Percentiles rank a stretch among this genome's conserved stretches.
Conservation (phyloP, 768 basidiomycete species). For the Pholiota microspora region DNA sequence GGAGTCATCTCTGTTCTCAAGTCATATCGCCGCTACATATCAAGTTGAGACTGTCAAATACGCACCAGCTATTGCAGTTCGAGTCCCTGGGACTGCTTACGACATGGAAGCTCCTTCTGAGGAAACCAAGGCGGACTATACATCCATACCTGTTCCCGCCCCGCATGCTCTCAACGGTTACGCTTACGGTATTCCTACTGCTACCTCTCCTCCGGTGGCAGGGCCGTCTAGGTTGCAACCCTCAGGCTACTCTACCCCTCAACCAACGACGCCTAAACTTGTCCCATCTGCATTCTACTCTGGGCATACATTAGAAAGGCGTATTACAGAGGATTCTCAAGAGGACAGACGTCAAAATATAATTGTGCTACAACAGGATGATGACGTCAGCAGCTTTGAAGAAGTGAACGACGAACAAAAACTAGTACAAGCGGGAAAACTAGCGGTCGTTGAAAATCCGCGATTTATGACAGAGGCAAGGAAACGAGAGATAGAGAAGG, state of each 20-base stretch:
- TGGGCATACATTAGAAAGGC: slow-evolving; percentile 17
- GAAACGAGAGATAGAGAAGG: slow-evolving; percentile 14
- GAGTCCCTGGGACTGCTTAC: slow-evolving; percentile 9
- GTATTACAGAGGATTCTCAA: slow-evolving; percentile 22
- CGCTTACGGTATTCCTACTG: slow-evolving; percentile 27
- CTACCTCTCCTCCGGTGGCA: slow-evolving; percentile 8
- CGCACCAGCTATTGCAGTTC: slow-evolving; percentile 22
- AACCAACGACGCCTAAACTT: not conserved
- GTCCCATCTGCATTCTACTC: not conserved
- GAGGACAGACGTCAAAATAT: slow-evolving; percentile 7
- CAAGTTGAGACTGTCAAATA: slow-evolving; percentile 23
- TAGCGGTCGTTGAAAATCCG: slow-evolving; percentile 56
- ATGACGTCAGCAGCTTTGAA: slow-evolving; percentile 19
- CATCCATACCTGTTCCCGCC: slow-evolving; percentile 40
- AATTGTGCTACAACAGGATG: not conserved
- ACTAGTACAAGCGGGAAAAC: slow-evolving; percentile 24
- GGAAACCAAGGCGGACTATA: slow-evolving; percentile 8
- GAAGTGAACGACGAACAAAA: slow-evolving; percentile 35
- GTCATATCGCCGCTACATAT: slow-evolving; percentile 17
- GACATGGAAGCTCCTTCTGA: not conserved
- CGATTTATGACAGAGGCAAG: slow-evolving; percentile 35
- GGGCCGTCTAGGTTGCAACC: slow-evolving; percentile 5
- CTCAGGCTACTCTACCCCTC: slow-evolving; percentile 11
- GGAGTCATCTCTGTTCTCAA: slow-evolving; percentile 17
- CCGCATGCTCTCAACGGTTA: slow-evolving; percentile 37